A percentile compares a stretch with the other conserved stretches of the same genome.
Evolutionary conservation across 169 alveolate genomes (phyloP).

Genomic region (Plasmodium malariae): DNA sequence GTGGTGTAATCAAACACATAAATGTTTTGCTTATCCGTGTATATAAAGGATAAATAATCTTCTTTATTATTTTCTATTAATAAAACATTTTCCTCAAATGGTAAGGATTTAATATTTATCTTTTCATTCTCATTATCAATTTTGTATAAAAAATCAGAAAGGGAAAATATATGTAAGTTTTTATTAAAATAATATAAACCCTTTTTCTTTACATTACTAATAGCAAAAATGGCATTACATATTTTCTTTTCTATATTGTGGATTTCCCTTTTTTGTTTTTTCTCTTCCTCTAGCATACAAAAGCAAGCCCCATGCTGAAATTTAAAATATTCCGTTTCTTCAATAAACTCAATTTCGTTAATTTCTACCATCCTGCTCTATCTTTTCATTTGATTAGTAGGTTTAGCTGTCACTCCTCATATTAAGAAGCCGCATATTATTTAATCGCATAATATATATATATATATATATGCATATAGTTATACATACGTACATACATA

Average conservation of each 20-base stretch:
- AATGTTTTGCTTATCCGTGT: constrained; percentile 36
- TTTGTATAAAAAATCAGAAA: constrained; percentile 73
- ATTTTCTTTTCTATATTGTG: constrained; percentile 5
- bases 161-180: constrained; percentile 36
- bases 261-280: constrained; percentile 21
- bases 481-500: background rate
- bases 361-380: constrained; percentile 48
- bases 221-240: constrained; percentile 20
- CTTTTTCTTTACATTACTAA: constrained; percentile 65
- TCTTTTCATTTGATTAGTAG: background rate
- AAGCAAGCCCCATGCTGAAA: constrained; percentile 71
- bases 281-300: constrained; percentile 58
- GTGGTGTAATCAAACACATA: constrained; percentile 57
- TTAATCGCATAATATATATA: background rate
- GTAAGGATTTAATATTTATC: constrained; percentile 50
- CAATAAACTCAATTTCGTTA: constrained; percentile 73
- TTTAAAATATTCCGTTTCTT: constrained; percentile 73
- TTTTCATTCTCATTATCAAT: constrained; percentile 53
- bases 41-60: constrained; percentile 43
- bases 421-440: background rate
- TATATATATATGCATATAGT: background rate
- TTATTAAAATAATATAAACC: constrained; percentile 48
- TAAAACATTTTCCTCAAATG: constrained; percentile 42
- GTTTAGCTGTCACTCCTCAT: background rate
- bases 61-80: constrained; percentile 63